phyloP scores from a whole-genome alignment of 768 basidiomycete genomes.

The Paxillus involutus region DNA sequence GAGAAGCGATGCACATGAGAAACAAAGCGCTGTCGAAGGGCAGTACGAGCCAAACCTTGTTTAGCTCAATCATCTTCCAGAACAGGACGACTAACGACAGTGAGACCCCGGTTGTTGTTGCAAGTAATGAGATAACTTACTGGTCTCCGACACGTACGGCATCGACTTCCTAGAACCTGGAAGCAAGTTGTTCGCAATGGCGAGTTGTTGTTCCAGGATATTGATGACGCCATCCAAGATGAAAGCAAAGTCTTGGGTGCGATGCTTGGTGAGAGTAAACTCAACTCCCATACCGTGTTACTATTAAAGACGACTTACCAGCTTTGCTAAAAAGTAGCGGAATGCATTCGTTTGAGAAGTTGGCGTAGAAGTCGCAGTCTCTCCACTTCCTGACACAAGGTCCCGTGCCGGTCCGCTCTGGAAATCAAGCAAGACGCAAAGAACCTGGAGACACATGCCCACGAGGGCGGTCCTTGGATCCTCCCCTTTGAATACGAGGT shows the following conservation, averaged over 20 bases:
- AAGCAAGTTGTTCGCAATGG: conserved; percentile 68
- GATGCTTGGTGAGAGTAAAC: conserved; percentile 56
- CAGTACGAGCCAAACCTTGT: conserved; percentile 60
- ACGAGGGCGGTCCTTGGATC: conserved; percentile 74
- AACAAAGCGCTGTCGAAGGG: neutral
- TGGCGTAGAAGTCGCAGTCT: conserved; percentile 45
- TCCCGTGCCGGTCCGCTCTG: conserved; percentile 77
- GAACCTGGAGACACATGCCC: conserved; percentile 71
- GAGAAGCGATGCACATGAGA: conserved; percentile 1
- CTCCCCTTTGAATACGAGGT: conserved; percentile 88
- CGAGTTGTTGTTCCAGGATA: conserved; percentile 75
- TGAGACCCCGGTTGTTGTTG: conserved; percentile 5
- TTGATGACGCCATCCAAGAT: conserved; percentile 69
- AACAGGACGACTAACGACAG: conserved; percentile 63
- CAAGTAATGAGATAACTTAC: conserved; percentile 43
- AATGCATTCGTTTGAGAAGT: conserved; percentile 82
- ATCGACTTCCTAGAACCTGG: conserved; percentile 85
- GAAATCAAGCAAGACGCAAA: conserved; percentile 77
- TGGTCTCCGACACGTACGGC: conserved; percentile 79
- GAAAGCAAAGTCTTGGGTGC: conserved; percentile 86
- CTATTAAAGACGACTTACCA: conserved; percentile 45
- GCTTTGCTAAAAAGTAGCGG: conserved; percentile 86
- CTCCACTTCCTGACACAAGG: conserved; percentile 38
- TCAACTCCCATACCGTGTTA: conserved; percentile 2
- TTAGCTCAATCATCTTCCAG: conserved; percentile 92